Conservation (phyloP, 352 stramenopile species). For the Paralagenidium karlingii region DNA sequence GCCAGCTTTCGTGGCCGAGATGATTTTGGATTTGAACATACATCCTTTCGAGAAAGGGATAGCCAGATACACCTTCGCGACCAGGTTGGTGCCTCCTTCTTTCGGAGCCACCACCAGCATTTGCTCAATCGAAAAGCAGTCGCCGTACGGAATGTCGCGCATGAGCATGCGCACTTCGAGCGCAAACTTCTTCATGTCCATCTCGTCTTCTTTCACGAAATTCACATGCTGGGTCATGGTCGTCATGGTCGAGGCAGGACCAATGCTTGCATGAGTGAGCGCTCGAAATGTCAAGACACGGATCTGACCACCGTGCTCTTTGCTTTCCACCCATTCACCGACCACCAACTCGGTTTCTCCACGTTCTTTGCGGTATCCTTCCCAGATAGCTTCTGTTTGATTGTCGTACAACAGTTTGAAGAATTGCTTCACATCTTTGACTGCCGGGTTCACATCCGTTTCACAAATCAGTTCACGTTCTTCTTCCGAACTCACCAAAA, state of each 20-base stretch:
- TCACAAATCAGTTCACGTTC: constrained; percentile 62
- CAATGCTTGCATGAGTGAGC: constrained; percentile 73
- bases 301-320: constrained; percentile 55
- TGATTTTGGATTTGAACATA: constrained; percentile 87
- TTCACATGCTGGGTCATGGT: constrained; percentile 59
- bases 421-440: constrained; percentile 38
- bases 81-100: constrained; percentile 14
- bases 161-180: constrained; percentile 51
- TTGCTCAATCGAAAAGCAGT: constrained; percentile 75
- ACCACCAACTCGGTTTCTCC: constrained; percentile 64
- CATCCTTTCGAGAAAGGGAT: constrained; percentile 82
- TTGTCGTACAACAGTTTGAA: constrained; percentile 63
- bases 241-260: constrained; percentile 70
- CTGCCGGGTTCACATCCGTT: constrained; percentile 35
- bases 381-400: constrained; percentile 16
- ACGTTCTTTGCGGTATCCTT: constrained; percentile 52
- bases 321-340: constrained; percentile 42
- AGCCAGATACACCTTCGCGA: constrained; percentile 52
- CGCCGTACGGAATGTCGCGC: constrained; percentile 79
- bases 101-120: constrained; percentile 39
- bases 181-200: constrained; percentile 32
- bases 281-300: constrained; percentile 51
- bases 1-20: constrained; percentile 56
- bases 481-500: constrained; percentile 49
- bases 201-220: constrained; percentile 19